phyloP scores from a whole-genome alignment of 2,329 filamentous ascomycete species.

The Aspergillus pseudotamarii region DNA sequence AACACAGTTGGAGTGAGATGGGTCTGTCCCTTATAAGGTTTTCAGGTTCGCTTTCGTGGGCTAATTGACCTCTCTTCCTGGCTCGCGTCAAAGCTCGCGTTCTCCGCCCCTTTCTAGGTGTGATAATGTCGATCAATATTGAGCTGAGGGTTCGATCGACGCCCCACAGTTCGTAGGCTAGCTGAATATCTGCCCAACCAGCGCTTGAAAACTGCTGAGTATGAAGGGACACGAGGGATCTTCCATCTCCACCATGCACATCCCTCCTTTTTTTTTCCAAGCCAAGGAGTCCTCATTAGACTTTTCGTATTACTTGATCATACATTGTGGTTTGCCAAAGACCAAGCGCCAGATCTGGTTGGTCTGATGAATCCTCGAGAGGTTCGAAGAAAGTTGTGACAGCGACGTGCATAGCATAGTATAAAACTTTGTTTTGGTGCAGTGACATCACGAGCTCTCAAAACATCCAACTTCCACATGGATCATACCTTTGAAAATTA shows the following conservation, averaged over 20 bases:
- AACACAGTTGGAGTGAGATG: neutral
- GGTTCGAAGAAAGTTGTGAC: neutral
- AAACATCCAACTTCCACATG: neutral
- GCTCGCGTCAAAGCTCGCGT: neutral
- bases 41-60: neutral
- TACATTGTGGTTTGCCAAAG: neutral
- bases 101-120: neutral
- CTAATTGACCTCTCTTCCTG: neutral
- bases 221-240: neutral
- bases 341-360: neutral
- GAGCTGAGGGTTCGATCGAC: neutral
- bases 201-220: neutral
- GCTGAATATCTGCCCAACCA: neutral
- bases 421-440: neutral
- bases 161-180: neutral
- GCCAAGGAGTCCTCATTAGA: neutral
- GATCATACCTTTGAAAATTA: neutral
- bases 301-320: neutral
- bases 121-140: neutral
- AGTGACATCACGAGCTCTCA: neutral
- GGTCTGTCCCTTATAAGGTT: conserved; percentile 1
- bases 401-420: neutral
- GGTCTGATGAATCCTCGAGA: neutral
- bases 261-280: neutral
- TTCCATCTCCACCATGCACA: neutral